phyloP scores from a whole-genome alignment of 768 basidiomycete species.

The Russula sp. region DNA sequence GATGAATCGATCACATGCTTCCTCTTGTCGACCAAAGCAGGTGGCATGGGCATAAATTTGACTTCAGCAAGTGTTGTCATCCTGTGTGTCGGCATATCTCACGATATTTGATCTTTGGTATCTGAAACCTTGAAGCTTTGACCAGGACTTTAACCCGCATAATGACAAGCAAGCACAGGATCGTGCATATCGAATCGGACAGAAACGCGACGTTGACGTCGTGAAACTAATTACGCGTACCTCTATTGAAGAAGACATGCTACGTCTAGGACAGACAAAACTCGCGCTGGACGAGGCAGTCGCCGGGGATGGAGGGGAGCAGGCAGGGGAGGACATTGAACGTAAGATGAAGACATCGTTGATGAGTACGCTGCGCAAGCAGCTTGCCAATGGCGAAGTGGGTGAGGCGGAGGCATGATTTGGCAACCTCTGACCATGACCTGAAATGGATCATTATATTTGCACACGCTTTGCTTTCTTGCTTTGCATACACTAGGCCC shows the following conservation, averaged over 20 bases:
- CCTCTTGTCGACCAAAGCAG: conserved; percentile 86
- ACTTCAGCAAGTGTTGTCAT: conserved; percentile 95
- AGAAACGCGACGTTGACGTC: conserved; percentile 89
- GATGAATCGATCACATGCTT: conserved; percentile 82
- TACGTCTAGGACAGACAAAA: conserved; percentile 82
- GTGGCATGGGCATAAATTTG: conserved; percentile 94
- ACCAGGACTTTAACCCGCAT: conserved; percentile 97
- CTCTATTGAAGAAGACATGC: conserved; percentile 96
- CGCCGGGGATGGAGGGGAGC: conserved; percentile 64
- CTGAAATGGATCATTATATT: not conserved
- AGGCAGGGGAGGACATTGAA: conserved; percentile 47
- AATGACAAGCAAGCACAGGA: conserved; percentile 98
- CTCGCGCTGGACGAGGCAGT: conserved; percentile 91
- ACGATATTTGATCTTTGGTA: not conserved
- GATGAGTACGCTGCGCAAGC: conserved; percentile 76
- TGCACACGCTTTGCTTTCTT: conserved; percentile 17
- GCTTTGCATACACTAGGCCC: conserved; percentile 18
- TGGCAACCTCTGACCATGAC: not conserved
- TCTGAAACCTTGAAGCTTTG: conserved; percentile 51
- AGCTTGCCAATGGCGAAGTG: conserved; percentile 31
- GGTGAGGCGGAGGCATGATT: not conserved
- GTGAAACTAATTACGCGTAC: conserved; percentile 87
- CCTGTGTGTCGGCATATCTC: conserved; percentile 46
- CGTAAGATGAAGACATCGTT: conserved; percentile 78
- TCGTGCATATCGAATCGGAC: conserved; percentile 94